Conservation (phyloP, 805 yeast species). For the Lipomyces yamadae region DNA sequence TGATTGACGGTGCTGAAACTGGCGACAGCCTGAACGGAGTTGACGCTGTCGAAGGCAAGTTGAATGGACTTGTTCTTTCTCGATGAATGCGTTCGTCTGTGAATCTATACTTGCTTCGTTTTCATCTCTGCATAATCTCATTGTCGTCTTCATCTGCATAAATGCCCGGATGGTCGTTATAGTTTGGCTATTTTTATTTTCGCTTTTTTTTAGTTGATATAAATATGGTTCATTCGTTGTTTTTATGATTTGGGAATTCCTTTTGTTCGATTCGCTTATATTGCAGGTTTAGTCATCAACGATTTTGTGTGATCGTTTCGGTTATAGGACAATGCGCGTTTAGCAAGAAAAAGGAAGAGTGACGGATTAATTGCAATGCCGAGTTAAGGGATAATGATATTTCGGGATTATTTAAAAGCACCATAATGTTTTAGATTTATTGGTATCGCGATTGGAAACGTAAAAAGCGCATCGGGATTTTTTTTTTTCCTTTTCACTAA, state of each 20-base stretch:
- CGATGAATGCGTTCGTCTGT: not conserved
- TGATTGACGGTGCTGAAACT: not conserved
- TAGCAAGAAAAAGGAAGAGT: not conserved
- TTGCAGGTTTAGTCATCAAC: not conserved
- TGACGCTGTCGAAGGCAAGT: conserved; percentile 2
- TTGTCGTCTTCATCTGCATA: conserved; percentile 1
- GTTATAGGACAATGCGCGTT: not conserved
- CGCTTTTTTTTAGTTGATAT: not conserved
- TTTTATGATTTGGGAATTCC: not conserved
- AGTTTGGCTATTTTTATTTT: not conserved
- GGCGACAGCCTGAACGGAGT: not conserved
- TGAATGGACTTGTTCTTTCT: not conserved
- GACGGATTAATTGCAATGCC: not conserved
- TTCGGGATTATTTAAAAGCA: conserved; percentile 2
- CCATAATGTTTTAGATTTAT: not conserved
- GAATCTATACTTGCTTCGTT: not conserved
- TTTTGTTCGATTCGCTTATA: not conserved
- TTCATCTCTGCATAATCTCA: not conserved
- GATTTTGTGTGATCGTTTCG: not conserved
- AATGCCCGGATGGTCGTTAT: not conserved
- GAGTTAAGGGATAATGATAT: not conserved
- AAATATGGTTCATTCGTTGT: not conserved
- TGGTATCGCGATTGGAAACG: not conserved
- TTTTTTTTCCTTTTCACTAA: not conserved
- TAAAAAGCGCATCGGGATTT: conserved; percentile 3